Base-by-base conservation (phyloP, 2,329 filamentous ascomycete species). In the Cercospora zeae-maydis region DNA sequence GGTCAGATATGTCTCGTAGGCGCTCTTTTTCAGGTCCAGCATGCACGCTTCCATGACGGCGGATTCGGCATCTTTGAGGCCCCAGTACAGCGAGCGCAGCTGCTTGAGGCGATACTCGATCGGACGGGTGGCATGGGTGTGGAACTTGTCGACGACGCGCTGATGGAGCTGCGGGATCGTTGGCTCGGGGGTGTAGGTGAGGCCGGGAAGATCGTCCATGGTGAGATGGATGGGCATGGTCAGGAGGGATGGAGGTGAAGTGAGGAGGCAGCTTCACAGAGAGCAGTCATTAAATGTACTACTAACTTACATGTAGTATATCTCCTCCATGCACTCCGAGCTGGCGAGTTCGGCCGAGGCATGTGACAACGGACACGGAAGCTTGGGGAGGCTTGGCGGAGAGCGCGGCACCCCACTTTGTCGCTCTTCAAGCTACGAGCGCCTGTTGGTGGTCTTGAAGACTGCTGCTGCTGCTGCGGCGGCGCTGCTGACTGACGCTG, bases 11-110 rank as follows among this genome's bases (percentile, higher is more conserved):
- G 90, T 80, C 80, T 98, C 95, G 75, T 88, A 91, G 34, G 80
- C 76, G 62, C 88, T 84, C 81, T 96, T 96, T 75, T 86, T 84
- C 67, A 98, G 80, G 74, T 99, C 95, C 70, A 84, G 82, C 74
- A 85, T 83, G 74, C 92, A 85, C 21, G 93, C 92, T 75, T 91
- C 89, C 68, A 86, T 75, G 65, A 98, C 83, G 70, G 88, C 84
- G 51, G 86, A 81, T 61, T 87, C 83, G 75, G 91, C 88, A 81
- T 98, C 93, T 68, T 87, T 87, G 69, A 97, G 77, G 7, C 81
- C 92, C 95, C 95, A 98, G 82, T 96, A 98, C 61, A 98, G 87
- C 83, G 92, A 93, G 71, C 93, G 89, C 65, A 99, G 86, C 82
- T 98, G 95, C 59, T 86, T 83, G 66, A 93, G 82, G 67, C 95